Evolutionary conservation across 345 rosid species (phyloP), one percentile per base, ranked within the genome.

Genomic region (Ricinus communis): DNA sequence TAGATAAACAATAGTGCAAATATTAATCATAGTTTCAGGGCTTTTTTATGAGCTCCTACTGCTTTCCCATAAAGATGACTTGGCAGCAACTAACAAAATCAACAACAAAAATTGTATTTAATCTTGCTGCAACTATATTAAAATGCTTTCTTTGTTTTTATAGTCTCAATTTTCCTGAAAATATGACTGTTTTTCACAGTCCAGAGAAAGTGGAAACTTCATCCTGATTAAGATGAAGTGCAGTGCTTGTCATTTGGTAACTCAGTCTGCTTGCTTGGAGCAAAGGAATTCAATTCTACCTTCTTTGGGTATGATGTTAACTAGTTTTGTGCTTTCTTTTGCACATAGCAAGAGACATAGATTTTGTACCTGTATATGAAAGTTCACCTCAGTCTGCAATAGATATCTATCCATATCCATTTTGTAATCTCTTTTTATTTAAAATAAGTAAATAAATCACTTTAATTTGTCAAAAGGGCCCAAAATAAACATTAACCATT

Each of bases 81-180:
- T 12, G 52, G 67, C 30, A n/a, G 46, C 22, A 38, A n/a, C n/a
- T n/a, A 15, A 59, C 31, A 56, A 13, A 38, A 30, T 22, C 0
- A 33, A 22, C 31, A n/a, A n/a, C n/a, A n/a, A n/a, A n/a, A 61
- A 40, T 62, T 24, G 41, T 27, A 38, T 13, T 40, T 18, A 27
- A 8, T 9, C 28, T 31, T 46, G 40, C 64, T 58, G 62, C 21
- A 13, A 15, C 36, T 12, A 30, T 2, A 28, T 25, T 45, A 5
- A 40, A 28, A 40, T 65, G 40, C 33, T 75, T 45, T 66, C 65
- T 63, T 51, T 64, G 19, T 8, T 78, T 62, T n/a, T 66, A 47
- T 45, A 22, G 25, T 11, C 0, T 16, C 22, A 57, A 65, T 36
- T 43, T 1, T 43, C 53, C 45, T 14, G 46, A 27, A 50, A 43